Percentiles rank a stretch among this genome's conserved stretches.
Conservation (phyloP, 2,329 filamentous ascomycete genomes). For the Xylaria multiplex region DNA sequence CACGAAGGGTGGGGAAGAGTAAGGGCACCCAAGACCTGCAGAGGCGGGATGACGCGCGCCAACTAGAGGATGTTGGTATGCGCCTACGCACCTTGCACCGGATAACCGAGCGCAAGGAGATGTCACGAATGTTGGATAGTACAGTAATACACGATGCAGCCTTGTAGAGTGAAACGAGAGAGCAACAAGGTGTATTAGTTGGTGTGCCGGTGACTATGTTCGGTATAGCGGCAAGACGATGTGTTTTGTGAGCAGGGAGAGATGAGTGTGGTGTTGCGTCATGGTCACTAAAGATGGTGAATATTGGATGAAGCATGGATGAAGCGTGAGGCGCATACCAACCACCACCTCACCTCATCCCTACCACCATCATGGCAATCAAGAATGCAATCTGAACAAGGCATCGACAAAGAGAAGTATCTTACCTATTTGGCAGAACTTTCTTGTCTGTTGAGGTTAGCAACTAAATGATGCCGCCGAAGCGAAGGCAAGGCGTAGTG, state of each 20-base stretch:
- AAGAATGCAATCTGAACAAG: not conserved
- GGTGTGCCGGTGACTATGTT: too few relatives aligned
- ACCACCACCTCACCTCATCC: not conserved
- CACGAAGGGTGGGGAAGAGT: too few relatives aligned
- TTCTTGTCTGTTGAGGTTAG: too few relatives aligned
- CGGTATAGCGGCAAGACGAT: too few relatives aligned
- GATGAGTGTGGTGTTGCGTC: not conserved
- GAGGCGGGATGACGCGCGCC: not conserved
- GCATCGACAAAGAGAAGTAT: not conserved
- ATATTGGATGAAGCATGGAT: not conserved
- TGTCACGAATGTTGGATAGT: not conserved
- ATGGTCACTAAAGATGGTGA: not conserved
- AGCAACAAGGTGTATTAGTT: too few relatives aligned
- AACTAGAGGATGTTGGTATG: not conserved
- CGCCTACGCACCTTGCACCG: too few relatives aligned
- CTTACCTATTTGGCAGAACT: conserved; percentile 3
- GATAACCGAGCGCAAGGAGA: not conserved
- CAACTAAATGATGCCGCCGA: too few relatives aligned
- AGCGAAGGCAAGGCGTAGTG: too few relatives aligned
- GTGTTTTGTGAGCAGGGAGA: too few relatives aligned
- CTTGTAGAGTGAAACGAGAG: not conserved
- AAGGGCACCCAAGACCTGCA: not conserved
- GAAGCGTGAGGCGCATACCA: not conserved
- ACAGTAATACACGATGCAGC: not conserved
- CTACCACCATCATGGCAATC: not conserved